Percentiles rank a stretch among this genome's conserved stretches.
Conservation (phyloP, 768 basidiomycete species). For the Neoboletus brunneissimus region DNA sequence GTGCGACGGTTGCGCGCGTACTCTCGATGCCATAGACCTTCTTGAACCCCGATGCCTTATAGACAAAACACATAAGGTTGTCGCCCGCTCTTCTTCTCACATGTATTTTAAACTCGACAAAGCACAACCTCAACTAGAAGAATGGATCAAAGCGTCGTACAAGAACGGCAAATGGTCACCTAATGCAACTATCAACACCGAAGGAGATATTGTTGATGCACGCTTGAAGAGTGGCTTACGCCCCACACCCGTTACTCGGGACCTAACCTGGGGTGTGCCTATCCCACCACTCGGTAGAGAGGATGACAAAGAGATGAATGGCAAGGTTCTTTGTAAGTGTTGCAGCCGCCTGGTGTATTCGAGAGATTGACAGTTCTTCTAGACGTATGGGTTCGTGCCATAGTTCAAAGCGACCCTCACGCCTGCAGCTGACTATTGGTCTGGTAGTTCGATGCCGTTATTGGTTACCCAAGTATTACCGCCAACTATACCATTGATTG, state of each 20-base stretch:
- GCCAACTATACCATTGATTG: slow-evolving; percentile 93
- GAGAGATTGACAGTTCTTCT: slow-evolving; percentile 2
- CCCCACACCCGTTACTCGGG: slow-evolving; percentile 89
- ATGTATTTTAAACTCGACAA: slow-evolving; percentile 88
- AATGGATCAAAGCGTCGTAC: slow-evolving; percentile 82
- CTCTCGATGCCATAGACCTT: slow-evolving; percentile 90
- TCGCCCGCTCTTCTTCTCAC: slow-evolving; percentile 76
- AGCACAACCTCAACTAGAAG: slow-evolving; percentile 78
- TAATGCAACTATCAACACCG: slow-evolving; percentile 85
- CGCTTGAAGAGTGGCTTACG: slow-evolving; percentile 81
- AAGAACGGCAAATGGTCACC: slow-evolving; percentile 87
- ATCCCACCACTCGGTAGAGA: slow-evolving; percentile 73
- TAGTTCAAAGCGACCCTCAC: background rate
- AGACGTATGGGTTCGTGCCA: slow-evolving; percentile 88
- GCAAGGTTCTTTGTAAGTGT: slow-evolving; percentile 93
- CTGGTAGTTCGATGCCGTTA: slow-evolving; percentile 90
- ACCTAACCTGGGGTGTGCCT: slow-evolving; percentile 94
- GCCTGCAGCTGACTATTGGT: slow-evolving; percentile 1
- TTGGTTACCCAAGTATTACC: slow-evolving; percentile 97
- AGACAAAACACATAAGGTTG: slow-evolving; percentile 73
- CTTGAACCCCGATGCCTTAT: slow-evolving; percentile 94
- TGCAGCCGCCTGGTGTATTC: background rate
- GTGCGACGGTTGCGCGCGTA: slow-evolving; percentile 91
- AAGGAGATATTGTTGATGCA: slow-evolving; percentile 87
- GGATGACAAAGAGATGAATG: slow-evolving; percentile 80